phyloP scores from a whole-genome alignment of 306 rosid genomes.

The Pueraria montana region DNA sequence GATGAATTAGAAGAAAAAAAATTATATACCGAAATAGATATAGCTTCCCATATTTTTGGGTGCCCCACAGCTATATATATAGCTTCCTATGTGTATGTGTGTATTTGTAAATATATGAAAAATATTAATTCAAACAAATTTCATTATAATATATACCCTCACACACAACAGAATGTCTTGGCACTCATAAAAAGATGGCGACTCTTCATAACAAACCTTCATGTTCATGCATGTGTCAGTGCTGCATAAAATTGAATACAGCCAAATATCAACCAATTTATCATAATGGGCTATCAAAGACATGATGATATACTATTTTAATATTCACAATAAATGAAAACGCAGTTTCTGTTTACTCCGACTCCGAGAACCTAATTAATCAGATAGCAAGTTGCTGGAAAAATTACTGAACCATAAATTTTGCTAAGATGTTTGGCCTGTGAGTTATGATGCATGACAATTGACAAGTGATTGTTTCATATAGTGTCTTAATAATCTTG shows the following conservation, averaged over 20 bases:
- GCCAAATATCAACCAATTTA: constrained; percentile 41
- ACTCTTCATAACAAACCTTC: neutral
- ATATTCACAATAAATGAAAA: constrained; percentile 36
- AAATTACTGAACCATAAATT: constrained; percentile 35
- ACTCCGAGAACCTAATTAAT: constrained; percentile 31
- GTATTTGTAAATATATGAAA: neutral
- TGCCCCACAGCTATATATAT: neutral
- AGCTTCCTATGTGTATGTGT: neutral
- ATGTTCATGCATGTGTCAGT: constrained; percentile 53
- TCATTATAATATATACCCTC: neutral
- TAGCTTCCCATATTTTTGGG: neutral
- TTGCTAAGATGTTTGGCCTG: neutral
- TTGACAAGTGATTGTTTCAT: neutral
- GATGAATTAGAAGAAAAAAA: no score
- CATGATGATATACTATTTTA: constrained; percentile 36
- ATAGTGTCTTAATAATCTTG: neutral
- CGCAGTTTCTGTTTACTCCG: constrained; percentile 19
- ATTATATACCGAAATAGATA: no score
- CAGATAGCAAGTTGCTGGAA: neutral
- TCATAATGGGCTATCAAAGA: constrained; percentile 35
- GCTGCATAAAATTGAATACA: constrained; percentile 38
- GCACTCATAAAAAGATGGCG: constrained; percentile 21
- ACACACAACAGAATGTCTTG: constrained; percentile 9
- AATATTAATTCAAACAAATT: constrained; percentile 8
- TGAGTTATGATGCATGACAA: neutral